Evolutionary conservation across 306 rosid genomes (phyloP), one percentile per base, ranked within the genome.

Genomic region (Cotoneaster glaucophyllus): DNA sequence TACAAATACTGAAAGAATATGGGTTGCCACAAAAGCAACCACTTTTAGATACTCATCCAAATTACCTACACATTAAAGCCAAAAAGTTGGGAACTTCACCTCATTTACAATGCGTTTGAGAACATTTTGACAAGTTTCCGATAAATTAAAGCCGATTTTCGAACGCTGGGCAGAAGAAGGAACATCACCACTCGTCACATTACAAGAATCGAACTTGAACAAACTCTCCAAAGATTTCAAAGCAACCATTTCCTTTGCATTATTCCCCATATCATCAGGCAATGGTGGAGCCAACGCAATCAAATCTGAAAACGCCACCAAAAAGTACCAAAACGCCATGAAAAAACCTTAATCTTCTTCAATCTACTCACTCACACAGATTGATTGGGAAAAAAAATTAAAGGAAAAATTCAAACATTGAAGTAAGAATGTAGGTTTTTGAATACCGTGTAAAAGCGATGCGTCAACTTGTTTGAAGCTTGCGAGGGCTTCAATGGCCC

Each of bases 401-500:
- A 1, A 48, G 17, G 54, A 4, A 26, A 53, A 19, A 9, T 3
- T 11, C 6, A 25, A 31, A 25, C 25, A 29, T 61, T 57, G 62
- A 64, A 63, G 44, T 39, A 26, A 41, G 57, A 19, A 57, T 45
- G 2, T 28, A 39, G 31, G 39, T 41, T 53, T 6, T 10, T 0
- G 63, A 22, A 15, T 74, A 90, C 90, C 91, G 43, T 70, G 83
- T 57, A 93, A 79, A 64, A 84, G 76, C 77, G 88, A 59, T 9
- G 34, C 21, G 24, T 70, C 52, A 19, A 89, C 78, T 69, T 85
- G 73, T 31, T 66, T 79, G 77, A 59, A 68, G 74, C 78, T 39
- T 39, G 96, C 90, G 22, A 91, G 80, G 79, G 93, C 84, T 85
- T 93, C 93, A 32, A 89, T 82, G 69, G 83, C 83, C 97, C 97